Percentiles rank a stretch among this genome's conserved stretches.
phyloP scores from a whole-genome alignment of 306 rosid genomes.

The Trifolium repens region DNA sequence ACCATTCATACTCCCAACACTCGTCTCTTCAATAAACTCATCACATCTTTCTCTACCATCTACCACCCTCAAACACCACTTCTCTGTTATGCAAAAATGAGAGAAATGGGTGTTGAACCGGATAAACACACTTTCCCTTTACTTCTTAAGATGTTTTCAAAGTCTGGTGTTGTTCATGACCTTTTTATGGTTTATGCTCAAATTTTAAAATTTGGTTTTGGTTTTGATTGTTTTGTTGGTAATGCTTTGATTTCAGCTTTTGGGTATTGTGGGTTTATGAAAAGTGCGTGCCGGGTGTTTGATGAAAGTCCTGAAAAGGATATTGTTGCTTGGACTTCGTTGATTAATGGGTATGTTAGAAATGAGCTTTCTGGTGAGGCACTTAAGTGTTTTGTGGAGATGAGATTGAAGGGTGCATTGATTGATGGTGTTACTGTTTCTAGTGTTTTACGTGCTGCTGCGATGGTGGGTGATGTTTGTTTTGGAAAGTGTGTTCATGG shows the following conservation, averaged over 20 bases:
- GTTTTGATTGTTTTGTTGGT: slow-evolving; percentile 42
- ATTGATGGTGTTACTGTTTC: slow-evolving; percentile 45
- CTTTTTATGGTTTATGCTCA: slow-evolving; percentile 45
- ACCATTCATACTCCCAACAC: slow-evolving; percentile 34
- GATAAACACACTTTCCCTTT: slow-evolving; percentile 57
- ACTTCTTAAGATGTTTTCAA: slow-evolving; percentile 48
- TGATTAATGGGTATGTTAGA: slow-evolving; percentile 50
- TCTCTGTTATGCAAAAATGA: slow-evolving; percentile 42
- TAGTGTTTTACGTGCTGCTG: slow-evolving; percentile 46
- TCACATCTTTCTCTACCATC: slow-evolving; percentile 36
- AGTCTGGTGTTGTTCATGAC: neutral
- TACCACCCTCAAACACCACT: slow-evolving; percentile 27
- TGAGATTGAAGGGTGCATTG: slow-evolving; percentile 34
- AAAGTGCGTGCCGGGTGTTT: slow-evolving; percentile 47
- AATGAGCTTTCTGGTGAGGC: slow-evolving; percentile 45
- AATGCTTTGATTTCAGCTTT: slow-evolving; percentile 46
- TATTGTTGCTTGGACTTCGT: slow-evolving; percentile 50
- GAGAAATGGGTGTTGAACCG: slow-evolving; percentile 39
- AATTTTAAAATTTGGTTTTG: slow-evolving; percentile 47
- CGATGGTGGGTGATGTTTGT: slow-evolving; percentile 39
- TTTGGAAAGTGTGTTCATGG: slow-evolving; percentile 57
- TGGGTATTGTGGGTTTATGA: slow-evolving; percentile 45
- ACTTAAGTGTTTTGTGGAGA: slow-evolving; percentile 42
- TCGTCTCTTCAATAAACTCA: slow-evolving; percentile 41
- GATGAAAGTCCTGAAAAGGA: slow-evolving; percentile 42